Conservation (phyloP, 2,329 filamentous ascomycete species). For the Drechslerella dactyloides region DNA sequence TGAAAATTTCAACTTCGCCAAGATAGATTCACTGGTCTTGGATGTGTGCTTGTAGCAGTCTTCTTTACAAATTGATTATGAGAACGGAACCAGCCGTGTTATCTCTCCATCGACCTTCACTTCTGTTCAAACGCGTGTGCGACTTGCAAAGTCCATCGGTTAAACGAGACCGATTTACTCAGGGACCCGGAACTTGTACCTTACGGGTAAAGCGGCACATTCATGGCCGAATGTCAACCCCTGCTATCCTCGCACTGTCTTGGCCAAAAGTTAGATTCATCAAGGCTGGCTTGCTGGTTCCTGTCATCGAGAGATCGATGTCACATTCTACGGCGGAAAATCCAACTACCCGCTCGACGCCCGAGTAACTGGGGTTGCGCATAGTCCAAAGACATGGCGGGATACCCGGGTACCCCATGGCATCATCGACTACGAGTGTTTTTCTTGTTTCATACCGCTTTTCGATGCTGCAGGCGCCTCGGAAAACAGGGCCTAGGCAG, state of each 20-base stretch:
- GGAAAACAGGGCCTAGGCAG: neutral
- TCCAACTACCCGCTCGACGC: neutral
- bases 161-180: conserved; percentile 13
- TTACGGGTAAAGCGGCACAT: conserved; percentile 49
- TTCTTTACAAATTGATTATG: too few relatives aligned
- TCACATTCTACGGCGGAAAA: neutral
- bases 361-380: too few relatives aligned
- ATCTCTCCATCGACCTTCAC: neutral
- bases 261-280: neutral
- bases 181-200: conserved; percentile 20
- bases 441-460: neutral
- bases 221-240: conserved; percentile 14
- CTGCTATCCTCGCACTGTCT: conserved; percentile 1
- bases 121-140: too few relatives aligned
- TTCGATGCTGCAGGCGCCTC: conserved; percentile 4
- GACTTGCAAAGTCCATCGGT: neutral
- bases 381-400: too few relatives aligned
- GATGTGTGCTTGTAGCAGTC: too few relatives aligned
- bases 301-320: neutral
- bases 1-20: too few relatives aligned
- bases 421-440: too few relatives aligned
- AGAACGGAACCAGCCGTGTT: conserved; percentile 4
- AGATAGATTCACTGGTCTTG: too few relatives aligned
- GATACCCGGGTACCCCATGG: too few relatives aligned
- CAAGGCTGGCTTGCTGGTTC: neutral